Base-by-base conservation (phyloP, 2,329 filamentous ascomycete species). In the Fusarium nisikadoi region DNA sequence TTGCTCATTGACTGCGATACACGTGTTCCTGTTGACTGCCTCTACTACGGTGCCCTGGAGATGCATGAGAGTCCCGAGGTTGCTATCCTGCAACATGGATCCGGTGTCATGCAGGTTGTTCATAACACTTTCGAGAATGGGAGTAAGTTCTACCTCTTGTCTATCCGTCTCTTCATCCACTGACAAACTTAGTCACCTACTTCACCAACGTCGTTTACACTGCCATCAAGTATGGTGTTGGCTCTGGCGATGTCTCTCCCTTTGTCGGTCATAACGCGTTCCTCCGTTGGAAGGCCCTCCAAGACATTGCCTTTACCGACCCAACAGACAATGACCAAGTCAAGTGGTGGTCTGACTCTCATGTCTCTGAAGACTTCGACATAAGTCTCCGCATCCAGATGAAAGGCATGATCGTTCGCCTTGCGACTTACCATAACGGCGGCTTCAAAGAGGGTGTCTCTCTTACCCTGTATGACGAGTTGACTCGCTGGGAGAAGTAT, bases 181-280 rank as follows among this genome's bases (percentile, higher is more conserved):
- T 43, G 12, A 43, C 41, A 17, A 6, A 6, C 6, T 11, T 25
- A 43, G 41, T 93, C 77, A 92, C 92, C 4, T 94, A 92, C 83
- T 94, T 94, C 82, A 94, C 92, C 46, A 91, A 94, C 77, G 86
- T 94, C 56, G 89, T 94, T 74, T 95, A 94, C 82, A 91, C 89
- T 0, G 88, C 91, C 42, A 94, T 94, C 76, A 86, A 87, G 33
- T 94, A 91, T 76, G 88, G 90, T 25, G 91, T 94, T 39, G 88
- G 89, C 11, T 91, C 89, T 58, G 92, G 92, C 16, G 92, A 94
- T 60, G 88, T 92, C 14, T 90, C 92, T 1, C 92, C 91, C 2
- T 94, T 94, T 72, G 92, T 94, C 68, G 92, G 92, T 2, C 92
- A 94, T 84, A 94, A 94, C 76, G 92, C 92, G 3, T 88, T 94